A percentile compares a stretch with the other conserved stretches of the same genome.
Conservation (phyloP, 148 eudicot species). For the Chenopodium suecicum region DNA sequence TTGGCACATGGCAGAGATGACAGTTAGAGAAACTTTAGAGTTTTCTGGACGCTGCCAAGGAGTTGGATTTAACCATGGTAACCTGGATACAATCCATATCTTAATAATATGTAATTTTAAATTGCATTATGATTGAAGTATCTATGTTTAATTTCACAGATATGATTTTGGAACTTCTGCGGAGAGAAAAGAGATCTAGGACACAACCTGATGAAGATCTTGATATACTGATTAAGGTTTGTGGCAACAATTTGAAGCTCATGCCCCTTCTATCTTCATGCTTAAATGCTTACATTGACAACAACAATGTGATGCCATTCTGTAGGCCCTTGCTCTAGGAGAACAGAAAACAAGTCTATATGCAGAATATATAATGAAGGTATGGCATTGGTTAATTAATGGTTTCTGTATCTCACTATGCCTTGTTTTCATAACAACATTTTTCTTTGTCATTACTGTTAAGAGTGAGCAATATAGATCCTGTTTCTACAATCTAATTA, state of each 20-base stretch:
- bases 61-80: conserved; percentile 71
- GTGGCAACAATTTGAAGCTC: conserved; percentile 18
- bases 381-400: conserved; percentile 22
- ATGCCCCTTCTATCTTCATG: neutral
- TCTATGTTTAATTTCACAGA: conserved; percentile 33
- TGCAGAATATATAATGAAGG: conserved; percentile 91
- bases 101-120: neutral
- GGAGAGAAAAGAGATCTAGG: conserved; percentile 65
- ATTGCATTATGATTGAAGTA: neutral
- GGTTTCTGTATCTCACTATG: neutral
- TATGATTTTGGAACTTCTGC: conserved; percentile 84
- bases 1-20: conserved; percentile 92
- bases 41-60: conserved; percentile 88
- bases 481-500: neutral
- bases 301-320: conserved; percentile 24
- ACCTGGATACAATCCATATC: conserved; percentile 17
- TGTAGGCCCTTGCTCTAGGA: conserved; percentile 79
- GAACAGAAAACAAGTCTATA: conserved; percentile 66
- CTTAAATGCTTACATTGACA: neutral
- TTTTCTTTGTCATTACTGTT: neutral
- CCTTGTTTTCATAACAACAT: neutral
- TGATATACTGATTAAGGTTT: conserved; percentile 82
- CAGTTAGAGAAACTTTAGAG: conserved; percentile 78
- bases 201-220: conserved; percentile 85
- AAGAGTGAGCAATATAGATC: neutral